Percentiles rank a stretch among this genome's conserved stretches.
Evolutionary conservation across 805 yeast species (phyloP).

Genomic region (Candida yuanshanica): DNA sequence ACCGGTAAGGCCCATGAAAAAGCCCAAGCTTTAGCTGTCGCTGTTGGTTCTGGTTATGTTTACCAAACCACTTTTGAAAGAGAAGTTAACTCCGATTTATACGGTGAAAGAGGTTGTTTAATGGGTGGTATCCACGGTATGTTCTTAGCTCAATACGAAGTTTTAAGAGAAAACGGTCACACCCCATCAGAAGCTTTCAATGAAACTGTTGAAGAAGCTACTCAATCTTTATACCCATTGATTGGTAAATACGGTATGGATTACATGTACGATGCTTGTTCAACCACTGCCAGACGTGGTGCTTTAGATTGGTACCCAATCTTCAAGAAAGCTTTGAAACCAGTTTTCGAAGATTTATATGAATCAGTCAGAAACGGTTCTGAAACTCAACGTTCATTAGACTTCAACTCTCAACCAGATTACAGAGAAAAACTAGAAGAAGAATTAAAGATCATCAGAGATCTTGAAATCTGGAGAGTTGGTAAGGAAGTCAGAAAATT

Average conservation of each 20-base stretch:
- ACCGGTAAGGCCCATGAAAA: constrained; percentile 99
- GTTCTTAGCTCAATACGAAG: constrained; percentile 99
- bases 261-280: constrained; percentile 99
- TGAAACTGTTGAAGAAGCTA: constrained; percentile 99
- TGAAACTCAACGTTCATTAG: constrained; percentile 97
- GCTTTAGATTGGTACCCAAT: constrained; percentile 99
- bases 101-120: constrained; percentile 99
- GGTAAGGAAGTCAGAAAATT: constrained; percentile 99
- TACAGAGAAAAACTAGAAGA: constrained; percentile 94
- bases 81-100: constrained; percentile 98
- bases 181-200: constrained; percentile 99
- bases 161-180: constrained; percentile 98
- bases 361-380: constrained; percentile 92
- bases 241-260: constrained; percentile 99
- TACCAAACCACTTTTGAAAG: constrained; percentile 99
- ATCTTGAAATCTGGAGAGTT: constrained; percentile 98
- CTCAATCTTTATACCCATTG: constrained; percentile 98
- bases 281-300: constrained; percentile 99
- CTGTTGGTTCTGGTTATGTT: constrained; percentile 99
- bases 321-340: constrained; percentile 98
- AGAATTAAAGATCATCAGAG: constrained; percentile 90
- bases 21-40: constrained; percentile 97
- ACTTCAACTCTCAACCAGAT: constrained; percentile 96
- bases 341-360: constrained; percentile 95
- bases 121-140: constrained; percentile 99